Evolutionary conservation across 306 rosid species (phyloP), one percentile per base, ranked within the genome.

Genomic region (Senna tora): DNA sequence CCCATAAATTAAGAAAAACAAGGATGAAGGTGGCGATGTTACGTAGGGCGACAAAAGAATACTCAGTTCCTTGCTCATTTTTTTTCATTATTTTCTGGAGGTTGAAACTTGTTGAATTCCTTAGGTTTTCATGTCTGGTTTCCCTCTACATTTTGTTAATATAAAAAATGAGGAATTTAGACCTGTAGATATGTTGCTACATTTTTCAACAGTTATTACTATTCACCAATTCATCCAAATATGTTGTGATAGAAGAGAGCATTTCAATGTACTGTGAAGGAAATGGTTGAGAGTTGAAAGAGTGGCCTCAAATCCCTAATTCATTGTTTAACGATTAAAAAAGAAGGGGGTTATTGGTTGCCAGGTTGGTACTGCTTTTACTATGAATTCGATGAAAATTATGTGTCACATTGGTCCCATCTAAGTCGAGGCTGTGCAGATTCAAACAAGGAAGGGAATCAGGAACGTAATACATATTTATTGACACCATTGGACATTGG

Each of bases 21-120:
- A 41, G 20, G 77, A 81, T 49, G 82, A 41, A 69, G 59, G 14
- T 43, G 3, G 36, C 64, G 72, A 28, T 62, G 69, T 5, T 20
- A 17, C 42, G 50, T 11, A 46, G 30, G 30, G 30, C 30, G 30
- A 25, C 30, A 25, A 3, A 25, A 25, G 30, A 25, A 25, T 25
- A 39, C 69, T 56, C 36, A 57, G 15, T 64, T 22, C 28, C 12
- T 41, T 17, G 36, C 21, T 58, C 0, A 9, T 5, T 38, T 25
- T 5, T 38, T 25, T 25, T 25, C 30, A 25, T 25, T 25, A 25
- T 25, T 1, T 34, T 57, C 50, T 61, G 43, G 22, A 11, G 53
- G 11, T 21, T n/a, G 42, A 19, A 51, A 70, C 56, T 28, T 10
- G 13, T 49, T 17, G 15, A 38, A 38, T 10, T 38, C 10, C 0